phyloP scores from a whole-genome alignment of 345 rosid species.

The Orychophragmus violaceus region DNA sequence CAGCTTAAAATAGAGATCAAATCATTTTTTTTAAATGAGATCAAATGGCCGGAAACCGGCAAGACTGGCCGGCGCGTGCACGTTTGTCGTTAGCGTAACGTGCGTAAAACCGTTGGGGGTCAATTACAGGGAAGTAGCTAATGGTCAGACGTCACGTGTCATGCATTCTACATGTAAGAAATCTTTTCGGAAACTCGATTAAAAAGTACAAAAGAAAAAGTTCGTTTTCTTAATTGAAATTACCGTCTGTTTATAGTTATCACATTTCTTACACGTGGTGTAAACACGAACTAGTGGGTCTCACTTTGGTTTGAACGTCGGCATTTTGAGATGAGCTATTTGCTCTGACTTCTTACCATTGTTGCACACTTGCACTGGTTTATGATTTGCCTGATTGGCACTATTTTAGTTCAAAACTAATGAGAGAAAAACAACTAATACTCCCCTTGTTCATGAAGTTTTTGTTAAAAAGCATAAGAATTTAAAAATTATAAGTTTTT shows the following conservation, averaged over 20 bases:
- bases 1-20: no score
- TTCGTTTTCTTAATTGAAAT: background rate
- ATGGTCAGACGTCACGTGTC: background rate
- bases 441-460: no score
- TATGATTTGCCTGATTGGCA: background rate
- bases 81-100: background rate
- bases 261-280: slow-evolving; percentile 16
- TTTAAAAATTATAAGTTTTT: no score
- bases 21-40: no score
- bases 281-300: slow-evolving; percentile 15
- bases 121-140: background rate
- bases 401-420: background rate
- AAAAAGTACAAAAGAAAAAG: background rate
- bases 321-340: slow-evolving; percentile 10
- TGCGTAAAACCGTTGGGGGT: background rate
- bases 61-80: background rate
- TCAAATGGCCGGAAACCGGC: background rate
- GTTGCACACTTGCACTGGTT: no score
- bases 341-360: slow-evolving; percentile 7
- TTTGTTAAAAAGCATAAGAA: no score
- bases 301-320: slow-evolving; percentile 13
- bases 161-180: background rate
- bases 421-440: background rate
- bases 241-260: background rate
- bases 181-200: background rate